Evolutionary conservation across 176 grass and related monocot species (phyloP), one percentile per base, ranked within the genome.

Genomic region (Pontederia crassipes): DNA sequence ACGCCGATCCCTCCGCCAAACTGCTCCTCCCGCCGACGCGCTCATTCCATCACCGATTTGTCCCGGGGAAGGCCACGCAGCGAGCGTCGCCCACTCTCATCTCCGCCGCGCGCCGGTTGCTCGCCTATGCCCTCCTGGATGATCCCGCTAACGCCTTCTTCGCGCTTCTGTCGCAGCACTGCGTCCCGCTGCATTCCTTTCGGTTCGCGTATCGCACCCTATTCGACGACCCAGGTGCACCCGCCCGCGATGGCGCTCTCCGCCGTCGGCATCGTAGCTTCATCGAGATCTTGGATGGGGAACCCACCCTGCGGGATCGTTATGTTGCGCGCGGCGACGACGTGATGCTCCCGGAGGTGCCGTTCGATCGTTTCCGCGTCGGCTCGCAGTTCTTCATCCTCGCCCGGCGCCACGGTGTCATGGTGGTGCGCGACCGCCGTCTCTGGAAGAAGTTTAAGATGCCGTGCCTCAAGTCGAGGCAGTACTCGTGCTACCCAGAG

Each of bases 301-400:
- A 92, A 72, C 79, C 88, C 48, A 80, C 74, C 24, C 74, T 98
- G 35, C 71, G 73, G 48, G 73, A 86, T 45, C 84, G 93, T 0
- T 98, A 98, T 77, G 70, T 77, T 67, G 93, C 93, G 4, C 87
- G 93, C 56, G 93, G 93, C 20, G 79, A 86, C 47, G 51, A 79
- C 27, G 81, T 69, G 0, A 98, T 98, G 93, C 79, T 98, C 1
- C 93, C 88, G 0, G 93, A 98, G 74, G 87, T 98, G 20, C 79
- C 84, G 0, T 98, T 75, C 45, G 87, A 83, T 15, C 47, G 74
- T 8, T 98, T 98, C 73, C 84, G 93, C 11, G 84, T 88, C 0
- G 93, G 93, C 4, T 98, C 88, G 0, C 93, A 98, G 79, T 98
- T 98, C 81, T 98, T 98, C 57, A 78, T 90, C 49, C 81, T 98